phyloP scores from a whole-genome alignment of 306 rosid species.

The Psophocarpus tetragonolobus region DNA sequence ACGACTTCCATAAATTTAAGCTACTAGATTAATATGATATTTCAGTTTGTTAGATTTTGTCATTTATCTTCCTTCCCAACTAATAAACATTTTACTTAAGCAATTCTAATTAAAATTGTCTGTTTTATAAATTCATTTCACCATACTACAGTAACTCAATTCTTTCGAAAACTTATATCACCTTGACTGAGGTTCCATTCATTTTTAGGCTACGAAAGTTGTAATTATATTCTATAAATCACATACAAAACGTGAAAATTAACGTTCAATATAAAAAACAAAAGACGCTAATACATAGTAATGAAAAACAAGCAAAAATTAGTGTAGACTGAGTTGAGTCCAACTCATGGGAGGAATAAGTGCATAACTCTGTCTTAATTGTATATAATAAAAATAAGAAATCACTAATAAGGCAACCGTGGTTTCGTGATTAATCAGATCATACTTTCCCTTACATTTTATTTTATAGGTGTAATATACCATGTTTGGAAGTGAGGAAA shows the following conservation, averaged over 20 bases:
- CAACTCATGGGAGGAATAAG: not conserved
- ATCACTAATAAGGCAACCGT: not conserved
- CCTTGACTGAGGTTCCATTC: not conserved
- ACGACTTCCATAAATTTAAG: too few relatives aligned
- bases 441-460: slow-evolving; percentile 1
- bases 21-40: too few relatives aligned
- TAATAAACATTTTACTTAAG: not conserved
- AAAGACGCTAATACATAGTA: too few relatives aligned
- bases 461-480: not conserved
- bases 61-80: too few relatives aligned
- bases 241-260: too few relatives aligned
- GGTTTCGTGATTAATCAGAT: not conserved
- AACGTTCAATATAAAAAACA: too few relatives aligned
- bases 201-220: not conserved
- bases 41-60: too few relatives aligned
- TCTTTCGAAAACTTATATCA: not conserved
- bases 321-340: not conserved
- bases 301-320: not conserved
- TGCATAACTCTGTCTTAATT: not conserved
- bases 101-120: not conserved
- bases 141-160: not conserved
- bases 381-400: not conserved
- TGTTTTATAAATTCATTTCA: too few relatives aligned
- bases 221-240: not conserved
- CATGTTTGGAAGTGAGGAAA: slow-evolving; percentile 5